Evolutionary conservation across 2,329 filamentous ascomycete genomes (phyloP).

Genomic region (Zarea fungicola): DNA sequence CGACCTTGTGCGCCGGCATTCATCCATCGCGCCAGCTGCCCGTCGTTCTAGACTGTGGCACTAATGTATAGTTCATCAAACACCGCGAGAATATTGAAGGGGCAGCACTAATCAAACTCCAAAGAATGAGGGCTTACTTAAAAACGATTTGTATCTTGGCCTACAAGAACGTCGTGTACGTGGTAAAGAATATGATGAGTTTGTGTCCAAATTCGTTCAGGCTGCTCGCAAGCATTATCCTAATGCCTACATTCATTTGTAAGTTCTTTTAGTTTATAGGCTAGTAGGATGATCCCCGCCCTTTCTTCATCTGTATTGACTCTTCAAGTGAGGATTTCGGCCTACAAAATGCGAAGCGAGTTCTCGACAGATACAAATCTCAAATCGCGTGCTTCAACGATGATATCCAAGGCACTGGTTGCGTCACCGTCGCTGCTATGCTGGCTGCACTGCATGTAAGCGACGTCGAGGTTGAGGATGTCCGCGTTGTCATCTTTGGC

Average conservation of each 20-base stretch:
- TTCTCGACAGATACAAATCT: constrained; percentile 70
- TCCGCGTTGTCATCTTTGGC: constrained; percentile 72
- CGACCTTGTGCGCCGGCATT: constrained; percentile 81
- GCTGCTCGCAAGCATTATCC: constrained; percentile 67
- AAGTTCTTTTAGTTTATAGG: too few relatives aligned
- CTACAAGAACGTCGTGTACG: constrained; percentile 60
- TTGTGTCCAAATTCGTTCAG: constrained; percentile 70
- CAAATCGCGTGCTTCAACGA: constrained; percentile 84
- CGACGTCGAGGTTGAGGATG: constrained; percentile 59
- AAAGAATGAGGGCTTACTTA: constrained; percentile 68
- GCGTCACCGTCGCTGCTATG: constrained; percentile 78
- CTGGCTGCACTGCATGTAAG: constrained; percentile 69
- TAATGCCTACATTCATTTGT: constrained; percentile 81
- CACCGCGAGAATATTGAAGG: too few relatives aligned
- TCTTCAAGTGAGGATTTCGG: constrained; percentile 90
- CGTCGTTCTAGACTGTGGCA: constrained; percentile 81
- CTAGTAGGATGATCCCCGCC: too few relatives aligned
- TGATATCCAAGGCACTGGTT: constrained; percentile 84
- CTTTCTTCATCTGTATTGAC: too few relatives aligned
- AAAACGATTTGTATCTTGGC: constrained; percentile 76
- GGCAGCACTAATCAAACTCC: too few relatives aligned
- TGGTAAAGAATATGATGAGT: constrained; percentile 69
- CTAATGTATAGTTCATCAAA: too few relatives aligned
- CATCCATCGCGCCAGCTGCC: constrained; percentile 74
- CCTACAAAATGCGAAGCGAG: constrained; percentile 64